phyloP scores from a whole-genome alignment of 2,329 filamentous ascomycete species.

The Fusarium agapanthi region DNA sequence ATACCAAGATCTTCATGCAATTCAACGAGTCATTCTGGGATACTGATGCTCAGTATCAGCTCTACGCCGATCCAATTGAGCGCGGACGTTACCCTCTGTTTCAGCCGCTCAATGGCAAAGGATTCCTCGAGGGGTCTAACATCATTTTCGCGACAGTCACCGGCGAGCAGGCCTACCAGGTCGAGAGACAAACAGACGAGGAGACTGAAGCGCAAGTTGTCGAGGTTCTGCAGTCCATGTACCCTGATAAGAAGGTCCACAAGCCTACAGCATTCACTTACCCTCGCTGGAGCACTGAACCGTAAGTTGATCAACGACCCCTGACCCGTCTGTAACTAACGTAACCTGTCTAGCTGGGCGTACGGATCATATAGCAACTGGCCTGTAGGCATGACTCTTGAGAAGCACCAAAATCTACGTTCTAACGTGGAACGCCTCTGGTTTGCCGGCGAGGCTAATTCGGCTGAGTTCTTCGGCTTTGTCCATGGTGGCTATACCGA shows the following conservation, averaged over 20 bases:
- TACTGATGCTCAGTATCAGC: background rate
- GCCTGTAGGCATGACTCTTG: background rate
- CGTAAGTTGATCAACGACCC: background rate
- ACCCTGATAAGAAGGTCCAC: background rate
- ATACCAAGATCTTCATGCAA: background rate
- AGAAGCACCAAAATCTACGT: background rate
- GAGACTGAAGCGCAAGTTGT: background rate
- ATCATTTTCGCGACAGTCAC: background rate
- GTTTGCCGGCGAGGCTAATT: background rate
- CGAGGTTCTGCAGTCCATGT: background rate
- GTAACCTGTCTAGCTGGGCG: background rate
- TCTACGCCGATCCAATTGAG: background rate
- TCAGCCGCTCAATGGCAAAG: background rate
- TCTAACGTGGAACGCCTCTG: background rate
- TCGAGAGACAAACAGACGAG: background rate
- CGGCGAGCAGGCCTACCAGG: background rate
- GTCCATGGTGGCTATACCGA: background rate
- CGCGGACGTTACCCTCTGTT: background rate
- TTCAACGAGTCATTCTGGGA: background rate
- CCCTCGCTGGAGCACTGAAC: background rate
- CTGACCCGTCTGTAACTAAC: background rate
- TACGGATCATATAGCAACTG: background rate
- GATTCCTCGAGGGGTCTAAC: background rate
- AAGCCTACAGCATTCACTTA: background rate
- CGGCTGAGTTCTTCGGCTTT: background rate